Evolutionary conservation across 2,329 filamentous ascomycete genomes (phyloP), one percentile per base, ranked within the genome.

Genomic region (Exserohilum turcica): DNA sequence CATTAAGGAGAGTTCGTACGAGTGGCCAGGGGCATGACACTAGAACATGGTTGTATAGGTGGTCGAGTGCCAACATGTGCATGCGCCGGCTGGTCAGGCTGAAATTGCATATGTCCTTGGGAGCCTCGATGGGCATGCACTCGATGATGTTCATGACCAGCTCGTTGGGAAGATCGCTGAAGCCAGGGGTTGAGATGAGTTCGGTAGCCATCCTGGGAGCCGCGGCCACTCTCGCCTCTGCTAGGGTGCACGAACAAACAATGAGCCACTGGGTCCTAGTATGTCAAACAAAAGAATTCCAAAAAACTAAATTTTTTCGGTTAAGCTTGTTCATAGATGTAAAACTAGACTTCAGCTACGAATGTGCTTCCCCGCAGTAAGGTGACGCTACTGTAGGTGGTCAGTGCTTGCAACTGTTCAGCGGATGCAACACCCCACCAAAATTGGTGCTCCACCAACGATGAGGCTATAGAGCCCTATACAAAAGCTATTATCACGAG

Each of bases 11-110:
- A 9, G 38, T 53, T 16, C 44, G 44, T 10, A 43, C 1, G 2
- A 53, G 50, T 33, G 39, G 50, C 50, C 50, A 53, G 13, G 51
- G 51, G 15, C 45, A 36, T 31, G 38, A 18, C 31, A 53, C 39
- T 24, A 43, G 24, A 19, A 53, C 16, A 28, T 24, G 38, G 36
- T 15, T 12, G 39, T 53, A 53, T 1, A 53, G 9, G 42, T 49
- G 45, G 35, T 44, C 38, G 27, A 53, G 44, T 8, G 50, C 43
- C 10, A 53, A 45, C 9, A 16, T 43, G 13, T 49, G 48, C 45
- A 53, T 49, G 27, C 50, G 50, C 8, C 50, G 45, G 15, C 45
- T 49, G 36, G 21, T 49, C 28, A 49, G 33, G 15, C 51, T 44
- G 9, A 53, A 45, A 33, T 15, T 43, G 38, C 24, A 33, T 42